Evolutionary conservation across 345 rosid species (phyloP).

Genomic region (Fremontodendron californicum): DNA sequence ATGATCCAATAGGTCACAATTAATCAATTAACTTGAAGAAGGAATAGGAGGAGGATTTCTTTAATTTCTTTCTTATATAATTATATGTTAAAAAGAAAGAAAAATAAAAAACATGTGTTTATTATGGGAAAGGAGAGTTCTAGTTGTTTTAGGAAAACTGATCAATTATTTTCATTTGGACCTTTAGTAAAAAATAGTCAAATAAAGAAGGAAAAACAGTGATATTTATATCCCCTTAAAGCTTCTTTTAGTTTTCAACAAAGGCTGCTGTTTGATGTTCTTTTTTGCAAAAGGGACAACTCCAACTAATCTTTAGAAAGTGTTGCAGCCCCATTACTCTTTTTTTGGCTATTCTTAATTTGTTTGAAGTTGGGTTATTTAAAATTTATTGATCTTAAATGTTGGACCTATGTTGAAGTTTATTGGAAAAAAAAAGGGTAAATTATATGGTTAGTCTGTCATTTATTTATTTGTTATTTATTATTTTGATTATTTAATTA

Average conservation of each 20-base stretch:
- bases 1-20: background rate
- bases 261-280: constrained; percentile 23
- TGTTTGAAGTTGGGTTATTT: background rate
- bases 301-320: constrained; percentile 14
- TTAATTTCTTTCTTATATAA: too few relatives aligned
- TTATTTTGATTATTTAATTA: too few relatives aligned
- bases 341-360: background rate
- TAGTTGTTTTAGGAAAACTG: background rate
- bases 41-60: background rate
- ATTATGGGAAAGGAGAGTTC: background rate
- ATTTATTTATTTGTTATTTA: too few relatives aligned
- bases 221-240: background rate
- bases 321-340: background rate
- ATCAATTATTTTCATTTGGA: too few relatives aligned
- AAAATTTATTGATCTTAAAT: background rate
- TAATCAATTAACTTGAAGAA: background rate
- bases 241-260: constrained; percentile 18
- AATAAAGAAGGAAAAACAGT: background rate
- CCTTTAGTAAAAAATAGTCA: background rate
- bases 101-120: background rate
- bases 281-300: constrained; percentile 2
- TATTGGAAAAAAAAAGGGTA: background rate
- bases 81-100: too few relatives aligned
- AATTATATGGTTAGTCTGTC: background rate
- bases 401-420: background rate